Evolutionary conservation across 2,329 filamentous ascomycete genomes (phyloP), one percentile per base, ranked within the genome.

Genomic region (Trichocomaceae sp.): DNA sequence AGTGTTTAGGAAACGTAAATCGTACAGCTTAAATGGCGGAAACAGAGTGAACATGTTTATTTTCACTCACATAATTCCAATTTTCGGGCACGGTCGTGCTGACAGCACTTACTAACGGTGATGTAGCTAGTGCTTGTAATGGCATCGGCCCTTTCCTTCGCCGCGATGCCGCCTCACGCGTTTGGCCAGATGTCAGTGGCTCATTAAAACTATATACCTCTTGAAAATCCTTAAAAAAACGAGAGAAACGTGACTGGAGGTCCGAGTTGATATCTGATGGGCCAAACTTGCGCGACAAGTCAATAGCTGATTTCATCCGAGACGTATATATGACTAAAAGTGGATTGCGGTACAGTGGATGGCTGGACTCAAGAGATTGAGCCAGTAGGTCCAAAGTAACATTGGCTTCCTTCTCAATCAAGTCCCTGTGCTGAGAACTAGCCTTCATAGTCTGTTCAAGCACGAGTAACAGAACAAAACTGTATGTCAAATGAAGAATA

Each of bases 401-500:
- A 20, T 20, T 42, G 29, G 50, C 22, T 33, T 37, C 35, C 29
- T 54, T 51, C 20, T 57, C 55, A 29, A 53, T 22, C 17, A 57
- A 22, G 20, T 26, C 26, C 10, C 26, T 42, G 37, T 45, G 45
- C 5, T 47, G 55, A 8, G 39, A n/a, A 26, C 55, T 46, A 20
- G 23, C 23, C 50, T 49, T 37, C 12, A 41, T n/a, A 5, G 33
- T 33, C 20, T 57, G 45, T 33, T 50, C 52, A 35, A 57, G 33
- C 10, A 57, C 19, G 23, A 54, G 33, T 39, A 57, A 46, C 39
- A 57, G 47, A 13, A 53, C 29, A 13, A 54, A 57, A 10, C 46
- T 57, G 22, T 50, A 57, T 9, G 50, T 57, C 13, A 57, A 37
- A 57, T 57, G 55, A 5, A 57, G 45, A 20, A 50, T 37, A 6